Conservation (phyloP, 768 basidiomycete genomes). For the Panaeolus papilionaceus region DNA sequence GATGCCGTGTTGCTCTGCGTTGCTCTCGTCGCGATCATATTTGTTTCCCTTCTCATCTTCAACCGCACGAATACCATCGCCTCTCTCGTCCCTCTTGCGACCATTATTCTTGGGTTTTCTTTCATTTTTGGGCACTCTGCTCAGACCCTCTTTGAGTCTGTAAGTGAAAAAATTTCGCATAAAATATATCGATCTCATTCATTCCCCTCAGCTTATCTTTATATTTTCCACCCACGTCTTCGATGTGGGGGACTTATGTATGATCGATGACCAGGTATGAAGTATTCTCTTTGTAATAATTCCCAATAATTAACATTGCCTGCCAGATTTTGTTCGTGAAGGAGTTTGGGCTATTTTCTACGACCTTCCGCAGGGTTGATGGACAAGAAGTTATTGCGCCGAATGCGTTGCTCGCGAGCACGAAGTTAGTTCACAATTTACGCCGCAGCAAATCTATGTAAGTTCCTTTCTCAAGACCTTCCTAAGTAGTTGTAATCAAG, state of each 20-base stretch:
- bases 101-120: slow-evolving; percentile 82
- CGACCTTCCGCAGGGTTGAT: slow-evolving; percentile 80
- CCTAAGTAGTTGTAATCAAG: not conserved
- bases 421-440: slow-evolving; percentile 81
- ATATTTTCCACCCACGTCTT: slow-evolving; percentile 89
- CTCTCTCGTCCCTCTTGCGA: slow-evolving; percentile 80
- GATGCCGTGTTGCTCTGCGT: slow-evolving; percentile 74
- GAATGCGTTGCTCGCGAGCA: slow-evolving; percentile 70
- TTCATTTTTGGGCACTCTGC: slow-evolving; percentile 88
- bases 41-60: slow-evolving; percentile 79
- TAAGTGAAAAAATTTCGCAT: slow-evolving; percentile 35
- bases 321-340: slow-evolving; percentile 58
- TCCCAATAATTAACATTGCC: slow-evolving; percentile 16
- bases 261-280: slow-evolving; percentile 75
- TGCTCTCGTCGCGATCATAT: slow-evolving; percentile 63
- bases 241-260: slow-evolving; percentile 81
- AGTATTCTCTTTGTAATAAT: not conserved
- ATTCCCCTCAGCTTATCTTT: slow-evolving; percentile 67
- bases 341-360: slow-evolving; percentile 84
- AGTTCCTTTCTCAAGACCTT: slow-evolving; percentile 28
- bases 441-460: slow-evolving; percentile 78
- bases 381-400: slow-evolving; percentile 83
- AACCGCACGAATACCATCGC: slow-evolving; percentile 66
- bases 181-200: not conserved
- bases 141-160: slow-evolving; percentile 79